These are phyloP conservation scores for Coemansia sp. DNA, from an alignment of 192 early-diverging fungal genomes.

Conservation along the genomic window DNA sequence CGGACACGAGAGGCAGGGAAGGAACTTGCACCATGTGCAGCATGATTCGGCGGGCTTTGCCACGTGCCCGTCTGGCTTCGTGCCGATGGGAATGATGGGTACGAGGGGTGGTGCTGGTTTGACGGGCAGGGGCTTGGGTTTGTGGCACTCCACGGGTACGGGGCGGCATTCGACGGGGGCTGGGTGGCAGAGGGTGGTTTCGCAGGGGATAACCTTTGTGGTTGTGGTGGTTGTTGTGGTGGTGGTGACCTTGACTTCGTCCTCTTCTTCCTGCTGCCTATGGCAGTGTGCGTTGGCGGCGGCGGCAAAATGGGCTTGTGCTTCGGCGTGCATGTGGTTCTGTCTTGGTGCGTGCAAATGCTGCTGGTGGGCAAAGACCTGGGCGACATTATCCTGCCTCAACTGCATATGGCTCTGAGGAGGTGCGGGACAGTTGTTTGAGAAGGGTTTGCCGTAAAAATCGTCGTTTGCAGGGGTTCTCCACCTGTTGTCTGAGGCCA, in stretches of 20 bases:
- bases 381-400: slow-evolving; percentile 29
- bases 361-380: slow-evolving; percentile 28
- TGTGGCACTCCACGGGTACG: slow-evolving; percentile 6
- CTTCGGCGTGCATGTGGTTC: slow-evolving; percentile 31
- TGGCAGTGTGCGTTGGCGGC: slow-evolving; percentile 21
- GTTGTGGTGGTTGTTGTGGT: slow-evolving; percentile 41
- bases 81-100: slow-evolving; percentile 30
- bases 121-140: slow-evolving; percentile 9
- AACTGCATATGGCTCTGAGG: slow-evolving; percentile 34
- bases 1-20: slow-evolving; percentile 45
- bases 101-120: neutral
- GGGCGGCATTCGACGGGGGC: neutral
- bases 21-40: slow-evolving; percentile 54
- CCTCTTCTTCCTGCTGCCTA: slow-evolving; percentile 26
- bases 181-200: slow-evolving; percentile 6
- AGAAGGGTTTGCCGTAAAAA: slow-evolving; percentile 34
- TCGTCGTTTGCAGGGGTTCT: slow-evolving; percentile 12
- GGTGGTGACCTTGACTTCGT: slow-evolving; percentile 31
- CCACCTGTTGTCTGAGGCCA: slow-evolving; percentile 46
- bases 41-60: slow-evolving; percentile 30
- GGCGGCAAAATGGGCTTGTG: slow-evolving; percentile 27
- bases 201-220: slow-evolving; percentile 20
- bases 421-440: neutral
- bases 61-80: slow-evolving; percentile 18
- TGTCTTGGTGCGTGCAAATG: slow-evolving; percentile 29